Conservation (phyloP, 2,329 filamentous ascomycete genomes). For the Fusarium guadeloupense region DNA sequence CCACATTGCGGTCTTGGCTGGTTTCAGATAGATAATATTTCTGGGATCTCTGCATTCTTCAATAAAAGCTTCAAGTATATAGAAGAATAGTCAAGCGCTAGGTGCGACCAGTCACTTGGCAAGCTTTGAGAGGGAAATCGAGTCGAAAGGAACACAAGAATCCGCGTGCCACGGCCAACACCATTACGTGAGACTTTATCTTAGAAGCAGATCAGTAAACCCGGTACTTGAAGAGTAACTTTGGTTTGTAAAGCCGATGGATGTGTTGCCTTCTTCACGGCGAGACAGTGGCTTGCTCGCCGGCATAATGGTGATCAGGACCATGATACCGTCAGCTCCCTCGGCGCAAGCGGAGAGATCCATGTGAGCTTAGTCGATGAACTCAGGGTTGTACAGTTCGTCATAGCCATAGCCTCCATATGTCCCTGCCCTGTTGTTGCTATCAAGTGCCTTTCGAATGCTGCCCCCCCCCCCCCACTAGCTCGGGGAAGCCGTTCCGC, state of each 20-base stretch:
- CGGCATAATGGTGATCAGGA: constrained; percentile 11
- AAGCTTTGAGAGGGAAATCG: constrained; percentile 3
- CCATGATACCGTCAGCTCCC: constrained; percentile 25
- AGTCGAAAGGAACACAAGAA: constrained; percentile 23
- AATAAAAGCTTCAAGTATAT: constrained; percentile 8
- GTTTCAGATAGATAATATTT: not conserved
- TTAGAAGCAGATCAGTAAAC: constrained; percentile 12
- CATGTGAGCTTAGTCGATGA: constrained; percentile 27
- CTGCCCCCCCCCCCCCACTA: not conserved
- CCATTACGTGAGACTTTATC: constrained; percentile 36
- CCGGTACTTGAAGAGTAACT: not conserved
- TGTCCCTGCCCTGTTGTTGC: constrained; percentile 9
- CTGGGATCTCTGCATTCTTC: not conserved
- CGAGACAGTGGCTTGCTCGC: constrained; percentile 34
- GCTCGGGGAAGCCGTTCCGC: constrained; percentile 14
- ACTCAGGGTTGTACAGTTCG: constrained; percentile 26
- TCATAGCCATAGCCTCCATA: constrained; percentile 15
- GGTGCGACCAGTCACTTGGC: not conserved
- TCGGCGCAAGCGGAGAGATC: constrained; percentile 5
- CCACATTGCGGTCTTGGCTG: constrained; percentile 34
- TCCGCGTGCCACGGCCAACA: constrained; percentile 13
- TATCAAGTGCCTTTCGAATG: constrained; percentile 14
- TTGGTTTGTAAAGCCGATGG: not conserved
- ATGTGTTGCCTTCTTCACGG: constrained; percentile 13
- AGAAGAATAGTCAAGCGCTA: not conserved